Evolutionary conservation across 2,329 filamentous ascomycete genomes (phyloP).

Genomic region (Trichoderma breve): DNA sequence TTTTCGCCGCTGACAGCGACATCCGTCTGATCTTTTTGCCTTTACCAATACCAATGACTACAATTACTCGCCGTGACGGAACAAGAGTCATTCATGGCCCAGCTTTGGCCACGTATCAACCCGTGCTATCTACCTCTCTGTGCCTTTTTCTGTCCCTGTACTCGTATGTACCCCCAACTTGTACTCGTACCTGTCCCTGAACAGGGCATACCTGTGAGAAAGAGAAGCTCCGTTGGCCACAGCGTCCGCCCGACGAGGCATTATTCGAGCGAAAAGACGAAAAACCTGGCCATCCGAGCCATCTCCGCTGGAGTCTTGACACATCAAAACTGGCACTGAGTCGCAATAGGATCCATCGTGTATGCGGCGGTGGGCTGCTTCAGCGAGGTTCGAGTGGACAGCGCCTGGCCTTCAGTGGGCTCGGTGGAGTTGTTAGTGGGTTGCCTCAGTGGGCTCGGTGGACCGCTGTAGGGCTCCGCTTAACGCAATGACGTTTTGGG

Average conservation of each 20-base stretch:
- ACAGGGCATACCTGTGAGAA: conserved; percentile 1
- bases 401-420: neutral
- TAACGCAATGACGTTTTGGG: conserved; percentile 17
- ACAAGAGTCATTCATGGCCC: neutral
- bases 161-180: neutral
- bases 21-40: neutral
- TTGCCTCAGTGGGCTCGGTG: conserved; percentile 12
- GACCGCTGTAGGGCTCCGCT: neutral
- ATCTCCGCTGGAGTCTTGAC: conserved; percentile 20
- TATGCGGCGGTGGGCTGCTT: neutral
- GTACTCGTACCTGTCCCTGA: neutral
- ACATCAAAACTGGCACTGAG: conserved; percentile 23
- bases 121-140: neutral
- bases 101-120: neutral
- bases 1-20: neutral
- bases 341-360: conserved; percentile 13
- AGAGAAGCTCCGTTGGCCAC: conserved; percentile 1
- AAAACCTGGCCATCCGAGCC: conserved; percentile 17
- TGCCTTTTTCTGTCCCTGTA: neutral
- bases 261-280: conserved; percentile 9
- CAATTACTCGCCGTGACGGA: neutral
- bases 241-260: conserved; percentile 15
- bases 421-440: neutral
- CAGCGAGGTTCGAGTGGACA: conserved; percentile 1
- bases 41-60: neutral